Conservation (phyloP, 2,329 filamentous ascomycete species). For the Ophiostoma triangulosporum region DNA sequence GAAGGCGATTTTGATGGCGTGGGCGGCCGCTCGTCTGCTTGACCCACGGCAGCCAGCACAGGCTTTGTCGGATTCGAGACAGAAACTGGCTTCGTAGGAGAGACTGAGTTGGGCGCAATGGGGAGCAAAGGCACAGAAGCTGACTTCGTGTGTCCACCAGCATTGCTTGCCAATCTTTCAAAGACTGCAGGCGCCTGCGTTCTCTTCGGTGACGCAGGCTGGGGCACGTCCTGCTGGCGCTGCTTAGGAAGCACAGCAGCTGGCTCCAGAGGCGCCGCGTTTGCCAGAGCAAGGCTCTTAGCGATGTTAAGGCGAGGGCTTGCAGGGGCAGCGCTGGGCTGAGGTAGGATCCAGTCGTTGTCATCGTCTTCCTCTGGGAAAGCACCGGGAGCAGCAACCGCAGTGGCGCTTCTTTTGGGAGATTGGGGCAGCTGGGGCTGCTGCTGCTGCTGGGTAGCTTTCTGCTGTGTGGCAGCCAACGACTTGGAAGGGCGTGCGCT, state of each 20-base stretch:
- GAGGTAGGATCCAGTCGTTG: slow-evolving; percentile 48
- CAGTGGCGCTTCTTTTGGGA: slow-evolving; percentile 2
- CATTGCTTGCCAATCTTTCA: slow-evolving; percentile 11
- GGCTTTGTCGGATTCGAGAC: slow-evolving; percentile 36
- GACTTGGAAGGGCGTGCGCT: slow-evolving; percentile 36
- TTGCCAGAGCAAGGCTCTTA: slow-evolving; percentile 45
- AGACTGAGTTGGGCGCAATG: slow-evolving; percentile 16
- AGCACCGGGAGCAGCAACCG: slow-evolving; percentile 37
- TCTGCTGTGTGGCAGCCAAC: slow-evolving; percentile 16
- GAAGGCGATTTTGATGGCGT: slow-evolving; percentile 44
- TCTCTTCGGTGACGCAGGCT: slow-evolving; percentile 24
- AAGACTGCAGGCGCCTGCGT: slow-evolving; percentile 10
- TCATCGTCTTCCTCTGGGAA: slow-evolving; percentile 41
- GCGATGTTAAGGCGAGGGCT: slow-evolving; percentile 38
- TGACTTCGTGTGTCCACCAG: slow-evolving; percentile 43
- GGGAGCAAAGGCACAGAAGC: slow-evolving; percentile 45
- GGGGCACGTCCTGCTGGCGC: slow-evolving; percentile 20
- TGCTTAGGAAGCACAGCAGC: slow-evolving; percentile 29
- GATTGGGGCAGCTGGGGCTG: slow-evolving; percentile 7
- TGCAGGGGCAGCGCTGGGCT: slow-evolving; percentile 28
- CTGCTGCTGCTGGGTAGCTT: slow-evolving; percentile 5
- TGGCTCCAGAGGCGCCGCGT: slow-evolving; percentile 44
- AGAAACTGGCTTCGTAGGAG: slow-evolving; percentile 41
- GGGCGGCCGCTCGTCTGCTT: slow-evolving; percentile 25
- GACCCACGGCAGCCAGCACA: slow-evolving; percentile 31